These are phyloP conservation scores for Aspergillus ibericus DNA, from an alignment of 2,329 filamentous ascomycete genomes.

Conservation along the genomic window DNA sequence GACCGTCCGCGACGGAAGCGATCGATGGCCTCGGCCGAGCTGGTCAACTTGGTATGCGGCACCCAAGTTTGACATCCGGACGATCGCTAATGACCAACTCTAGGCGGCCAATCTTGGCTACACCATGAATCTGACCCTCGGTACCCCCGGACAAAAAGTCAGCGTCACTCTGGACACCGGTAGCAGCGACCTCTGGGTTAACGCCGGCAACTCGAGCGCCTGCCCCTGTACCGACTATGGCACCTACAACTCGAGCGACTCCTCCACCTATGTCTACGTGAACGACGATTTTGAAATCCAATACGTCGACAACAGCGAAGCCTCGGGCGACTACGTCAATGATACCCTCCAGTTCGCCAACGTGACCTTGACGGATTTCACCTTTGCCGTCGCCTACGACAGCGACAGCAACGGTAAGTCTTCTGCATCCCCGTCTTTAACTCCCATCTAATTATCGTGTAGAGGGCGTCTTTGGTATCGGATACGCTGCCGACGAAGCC, in stretches of 20 bases:
- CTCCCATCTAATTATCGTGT: not conserved
- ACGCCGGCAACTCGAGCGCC: conserved; percentile 62
- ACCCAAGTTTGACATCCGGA: not conserved
- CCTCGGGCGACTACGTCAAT: conserved; percentile 69
- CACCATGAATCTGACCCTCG: conserved; percentile 49
- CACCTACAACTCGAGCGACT: conserved; percentile 62
- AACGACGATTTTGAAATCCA: conserved; percentile 76
- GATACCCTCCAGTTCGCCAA: conserved; percentile 11
- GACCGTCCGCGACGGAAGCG: conserved; percentile 5
- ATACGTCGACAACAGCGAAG: conserved; percentile 75
- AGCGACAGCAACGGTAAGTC: conserved; percentile 34
- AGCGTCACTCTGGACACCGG: conserved; percentile 60
- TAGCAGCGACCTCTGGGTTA: conserved; percentile 63
- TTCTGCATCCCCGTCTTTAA: not conserved
- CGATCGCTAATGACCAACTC: not conserved
- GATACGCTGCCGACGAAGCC: conserved; percentile 72
- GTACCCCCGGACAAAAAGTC: conserved; percentile 54
- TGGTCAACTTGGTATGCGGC: not conserved
- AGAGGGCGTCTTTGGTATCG: conserved; percentile 71
- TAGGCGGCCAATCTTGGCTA: conserved; percentile 10
- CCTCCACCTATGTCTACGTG: conserved; percentile 70
- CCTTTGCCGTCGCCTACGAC: conserved; percentile 12
- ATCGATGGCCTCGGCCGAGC: conserved; percentile 8
- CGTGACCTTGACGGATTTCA: conserved; percentile 5
- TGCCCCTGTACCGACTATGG: conserved; percentile 51